Base-by-base conservation (phyloP, 129 eudicot genomes). In the Artemisia annua region DNA sequence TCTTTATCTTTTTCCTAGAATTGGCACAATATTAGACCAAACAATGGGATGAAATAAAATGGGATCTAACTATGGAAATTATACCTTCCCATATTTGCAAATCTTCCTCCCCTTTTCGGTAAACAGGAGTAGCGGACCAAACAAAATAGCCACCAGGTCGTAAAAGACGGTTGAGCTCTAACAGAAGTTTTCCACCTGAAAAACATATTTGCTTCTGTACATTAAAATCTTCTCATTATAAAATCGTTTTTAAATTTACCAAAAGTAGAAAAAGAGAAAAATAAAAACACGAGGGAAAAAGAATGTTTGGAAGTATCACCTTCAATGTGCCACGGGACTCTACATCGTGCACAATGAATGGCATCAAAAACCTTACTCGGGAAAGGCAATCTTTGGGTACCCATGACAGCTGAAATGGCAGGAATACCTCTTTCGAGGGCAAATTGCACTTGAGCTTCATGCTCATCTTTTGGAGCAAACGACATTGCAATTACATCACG, bases 71-170 rank as follows among this genome's bases (percentile, higher is more conserved):
- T 50, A 62, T n/a, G 6, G 5, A 55, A 75, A 57, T 35, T 55
- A 15, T 76, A 86, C 91, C 87, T 78, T 83, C 17, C 91, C 91
- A 86, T 30, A 86, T 83, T 56, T 78, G 80, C 46, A 71, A 83
- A 72, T 86, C 85, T 72, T 80, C 91, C 0, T 81, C 55, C 18
- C 16, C 48, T 16, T 71, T 78, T 58, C 63, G 85, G 82, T 86
- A 86, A 63, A 86, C 83, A 11, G 91, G 91, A 3, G 87, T 86
- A 62, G 91, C 87, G 78, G 91, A 86, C 91, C 91, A 86, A 65
- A 86, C 80, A 70, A 86, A 86, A 72, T 72, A 86, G 48, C 91
- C 87, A 60, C 91, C 91, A 6, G 91, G 91, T 15, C 91, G 67
- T 61, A 86, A 75, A 13, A 86, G 55, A 55, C 91, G 91, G 48